These are phyloP conservation scores for Prunus salicina DNA, from an alignment of 306 rosid genomes.

Conservation along the genomic window DNA sequence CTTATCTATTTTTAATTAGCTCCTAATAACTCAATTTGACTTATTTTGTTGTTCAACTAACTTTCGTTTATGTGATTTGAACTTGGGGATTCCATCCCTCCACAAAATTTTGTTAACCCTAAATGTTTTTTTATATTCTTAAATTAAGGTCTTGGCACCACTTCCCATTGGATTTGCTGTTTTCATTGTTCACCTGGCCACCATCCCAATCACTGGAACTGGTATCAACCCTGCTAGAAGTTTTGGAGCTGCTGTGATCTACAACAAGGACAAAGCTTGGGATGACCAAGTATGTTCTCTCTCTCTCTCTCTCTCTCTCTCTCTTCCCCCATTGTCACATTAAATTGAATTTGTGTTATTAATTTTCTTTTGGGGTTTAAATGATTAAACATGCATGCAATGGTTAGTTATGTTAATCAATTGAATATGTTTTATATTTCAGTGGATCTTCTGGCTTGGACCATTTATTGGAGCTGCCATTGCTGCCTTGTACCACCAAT, in stretches of 20 bases:
- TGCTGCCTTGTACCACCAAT: slow-evolving; percentile 87
- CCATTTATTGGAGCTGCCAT: slow-evolving; percentile 80
- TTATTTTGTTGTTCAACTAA: no score
- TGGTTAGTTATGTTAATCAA: background rate
- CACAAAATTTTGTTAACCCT: background rate
- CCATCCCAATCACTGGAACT: slow-evolving; percentile 90
- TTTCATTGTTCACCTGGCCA: slow-evolving; percentile 95
- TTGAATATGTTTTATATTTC: background rate
- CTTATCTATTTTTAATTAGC: background rate
- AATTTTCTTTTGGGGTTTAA: no score
- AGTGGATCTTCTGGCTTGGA: slow-evolving; percentile 99
- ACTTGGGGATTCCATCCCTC: background rate
- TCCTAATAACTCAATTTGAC: no score
- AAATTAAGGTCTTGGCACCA: slow-evolving; percentile 80
- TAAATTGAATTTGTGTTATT: background rate
- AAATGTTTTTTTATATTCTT: background rate
- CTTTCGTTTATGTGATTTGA: background rate
- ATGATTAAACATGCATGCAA: background rate
- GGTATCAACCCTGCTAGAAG: slow-evolving; percentile 98
- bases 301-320: background rate
- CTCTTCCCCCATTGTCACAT: no score
- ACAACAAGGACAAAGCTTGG: slow-evolving; percentile 64
- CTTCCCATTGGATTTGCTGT: slow-evolving; percentile 96
- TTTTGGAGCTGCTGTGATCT: slow-evolving; percentile 92
- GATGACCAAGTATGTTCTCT: slow-evolving; percentile 65